These are phyloP conservation scores for Coemansia javaensis DNA, from an alignment of 192 early-diverging fungal genomes.

Conservation along the genomic window DNA sequence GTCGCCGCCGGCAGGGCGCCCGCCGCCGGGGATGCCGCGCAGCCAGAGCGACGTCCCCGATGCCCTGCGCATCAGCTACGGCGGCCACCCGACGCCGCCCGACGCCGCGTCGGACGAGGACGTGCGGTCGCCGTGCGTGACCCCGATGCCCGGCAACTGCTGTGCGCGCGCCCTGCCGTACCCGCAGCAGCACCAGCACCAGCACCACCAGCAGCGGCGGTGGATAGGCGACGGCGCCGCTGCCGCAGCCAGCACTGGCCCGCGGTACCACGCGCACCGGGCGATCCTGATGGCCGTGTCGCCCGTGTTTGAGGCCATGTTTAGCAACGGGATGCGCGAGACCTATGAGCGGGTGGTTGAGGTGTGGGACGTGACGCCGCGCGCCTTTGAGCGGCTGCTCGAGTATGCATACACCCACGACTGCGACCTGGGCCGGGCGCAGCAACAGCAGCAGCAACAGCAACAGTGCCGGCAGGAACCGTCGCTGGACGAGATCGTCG, in stretches of 20 bases:
- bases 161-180: slow-evolving; percentile 28
- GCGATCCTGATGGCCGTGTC: slow-evolving; percentile 51
- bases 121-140: slow-evolving; percentile 18
- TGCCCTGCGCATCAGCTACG: slow-evolving; percentile 21
- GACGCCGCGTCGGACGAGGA: slow-evolving; percentile 5
- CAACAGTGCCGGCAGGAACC: too few relatives aligned
- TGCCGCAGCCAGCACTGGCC: slow-evolving; percentile 12
- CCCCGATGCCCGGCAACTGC: slow-evolving; percentile 44
- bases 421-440: slow-evolving; percentile 20
- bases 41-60: neutral
- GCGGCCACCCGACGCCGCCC: slow-evolving; percentile 16
- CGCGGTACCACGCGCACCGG: slow-evolving; percentile 50
- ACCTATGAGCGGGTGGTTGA: slow-evolving; percentile 44
- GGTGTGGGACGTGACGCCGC: slow-evolving; percentile 47
- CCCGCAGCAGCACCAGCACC: slow-evolving; percentile 12
- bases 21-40: neutral
- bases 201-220: too few relatives aligned
- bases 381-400: slow-evolving; percentile 44
- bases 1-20: slow-evolving; percentile 10
- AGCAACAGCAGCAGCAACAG: too few relatives aligned
- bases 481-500: slow-evolving; percentile 41
- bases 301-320: slow-evolving; percentile 53
- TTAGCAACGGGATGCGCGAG: slow-evolving; percentile 59
- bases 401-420: slow-evolving; percentile 46
- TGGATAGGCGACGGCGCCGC: neutral